Evolutionary conservation across 2,329 filamentous ascomycete genomes (phyloP).

Genomic region (Phyllosticta capitalensis): DNA sequence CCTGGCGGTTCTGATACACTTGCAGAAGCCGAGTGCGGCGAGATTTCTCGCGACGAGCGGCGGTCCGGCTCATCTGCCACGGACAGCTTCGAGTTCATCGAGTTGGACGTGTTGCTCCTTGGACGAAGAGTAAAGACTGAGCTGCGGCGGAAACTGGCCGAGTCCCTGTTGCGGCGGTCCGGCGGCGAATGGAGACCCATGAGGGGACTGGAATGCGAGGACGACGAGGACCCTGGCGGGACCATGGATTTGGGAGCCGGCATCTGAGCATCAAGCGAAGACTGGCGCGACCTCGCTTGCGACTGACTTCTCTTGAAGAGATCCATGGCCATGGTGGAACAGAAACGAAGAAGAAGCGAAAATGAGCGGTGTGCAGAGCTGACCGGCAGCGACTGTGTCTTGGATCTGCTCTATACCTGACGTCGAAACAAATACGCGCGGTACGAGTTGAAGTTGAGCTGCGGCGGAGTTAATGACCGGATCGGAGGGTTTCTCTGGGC

Average conservation of each 20-base stretch:
- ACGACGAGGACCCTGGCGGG: background rate
- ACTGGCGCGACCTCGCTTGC: constrained; percentile 22
- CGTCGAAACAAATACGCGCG: constrained; percentile 7
- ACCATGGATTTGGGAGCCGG: background rate
- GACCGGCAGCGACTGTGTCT: constrained; percentile 9
- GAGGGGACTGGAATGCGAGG: constrained; percentile 13
- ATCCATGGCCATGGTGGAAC: constrained; percentile 21
- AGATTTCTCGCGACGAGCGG: constrained; percentile 19
- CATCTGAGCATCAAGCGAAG: constrained; percentile 22
- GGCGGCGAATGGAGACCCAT: constrained; percentile 21
- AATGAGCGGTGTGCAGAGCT: constrained; percentile 2
- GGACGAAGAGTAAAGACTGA: constrained; percentile 30
- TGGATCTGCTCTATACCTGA: background rate
- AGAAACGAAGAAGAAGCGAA: background rate
- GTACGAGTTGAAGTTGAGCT: constrained; percentile 2
- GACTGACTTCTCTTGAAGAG: constrained; percentile 26
- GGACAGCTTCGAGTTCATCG: constrained; percentile 22
- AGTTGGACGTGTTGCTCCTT: constrained; percentile 28
- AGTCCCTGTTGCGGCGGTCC: constrained; percentile 19
- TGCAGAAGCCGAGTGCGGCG: constrained; percentile 14
- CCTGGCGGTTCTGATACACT: constrained; percentile 18
- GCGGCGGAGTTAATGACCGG: constrained; percentile 1
- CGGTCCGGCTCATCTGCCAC: constrained; percentile 15
- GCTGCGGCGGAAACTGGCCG: constrained; percentile 18
- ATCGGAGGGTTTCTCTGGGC: constrained; percentile 20